Percentiles rank a stretch among this genome's conserved stretches.
Evolutionary conservation across 208 protist species (phyloP).

Genomic region (Trypanosoma mega): DNA sequence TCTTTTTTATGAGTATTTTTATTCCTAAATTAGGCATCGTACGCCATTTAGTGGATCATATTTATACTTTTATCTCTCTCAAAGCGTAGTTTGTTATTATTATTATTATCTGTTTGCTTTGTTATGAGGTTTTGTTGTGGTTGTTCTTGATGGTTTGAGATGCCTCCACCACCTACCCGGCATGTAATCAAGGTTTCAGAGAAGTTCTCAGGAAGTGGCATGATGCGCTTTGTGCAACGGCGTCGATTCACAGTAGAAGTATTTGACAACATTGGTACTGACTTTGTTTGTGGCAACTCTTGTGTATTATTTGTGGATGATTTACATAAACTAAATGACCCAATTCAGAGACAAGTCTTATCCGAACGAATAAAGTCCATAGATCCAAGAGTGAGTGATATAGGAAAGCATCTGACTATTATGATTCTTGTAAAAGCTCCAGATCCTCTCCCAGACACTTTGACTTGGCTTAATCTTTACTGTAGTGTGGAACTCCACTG

Average conservation of each 20-base stretch:
- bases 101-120: constrained; percentile 2
- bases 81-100: not conserved
- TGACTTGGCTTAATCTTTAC: constrained; percentile 69
- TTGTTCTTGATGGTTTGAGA: not conserved
- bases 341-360: constrained; percentile 2
- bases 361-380: constrained; percentile 3
- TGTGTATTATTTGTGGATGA: constrained; percentile 21
- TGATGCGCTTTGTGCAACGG: constrained; percentile 20
- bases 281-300: constrained; percentile 15
- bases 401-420: constrained; percentile 10
- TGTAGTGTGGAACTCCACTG: constrained; percentile 55
- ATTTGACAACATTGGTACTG: constrained; percentile 6
- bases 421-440: constrained; percentile 7
- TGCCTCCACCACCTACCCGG: constrained; percentile 13
- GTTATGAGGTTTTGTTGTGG: not conserved
- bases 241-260: constrained; percentile 20
- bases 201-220: not conserved
- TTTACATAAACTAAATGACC: constrained; percentile 9
- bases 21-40: constrained; percentile 4
- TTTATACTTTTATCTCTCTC: too few relatives aligned
- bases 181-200: constrained; percentile 11
- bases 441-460: constrained; percentile 44
- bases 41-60: too few relatives aligned
- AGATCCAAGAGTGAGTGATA: not conserved
- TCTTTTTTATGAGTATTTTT: not conserved